Evolutionary conservation across 345 rosid species (phyloP), one percentile per base, ranked within the genome.

Genomic region (Pistacia integerrima): DNA sequence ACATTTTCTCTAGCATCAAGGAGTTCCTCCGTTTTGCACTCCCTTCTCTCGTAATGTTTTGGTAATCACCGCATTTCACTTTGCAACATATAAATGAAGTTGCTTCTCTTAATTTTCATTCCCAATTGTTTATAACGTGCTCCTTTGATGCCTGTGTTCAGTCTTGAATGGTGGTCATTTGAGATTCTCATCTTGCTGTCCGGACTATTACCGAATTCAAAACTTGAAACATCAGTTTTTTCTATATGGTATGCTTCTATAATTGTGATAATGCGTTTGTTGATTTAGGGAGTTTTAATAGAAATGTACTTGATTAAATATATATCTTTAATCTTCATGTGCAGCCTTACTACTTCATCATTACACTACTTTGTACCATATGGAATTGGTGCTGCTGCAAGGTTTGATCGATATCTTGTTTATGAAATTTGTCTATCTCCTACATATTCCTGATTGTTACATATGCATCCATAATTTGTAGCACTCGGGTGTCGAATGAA

Each of bases 141-240:
- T n/a, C n/a, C 3, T 70, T 25, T 17, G 3, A 2, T 74, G 72
- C 2, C 16, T 33, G 64, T 67, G 25, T 41, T 2, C 36, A 91
- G 93, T 82, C 83, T 89, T 11, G 87, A 89, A 78, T 89, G 96
- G 96, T 91, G 93, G 86, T 82, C 90, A 3, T 77, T 85, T 67
- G 93, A 91, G 85, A 59, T 91, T 51, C 80, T 89, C 33, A 36
- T 65, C 20, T 67, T 91, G 77, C 80, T 84, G 9, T 89, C 89
- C 3, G 93, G 92, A 36, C 76, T 91, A 11, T 76, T 87, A 56
- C 85, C 90, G 13, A 88, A 91, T 63, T 88, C 91, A 44, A 76
- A 87, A n/a, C 84, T 88, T 52, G 87, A 90, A 76, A 90, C 97
- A 44, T 91, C 93, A 16, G 86, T 90, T 57, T 91, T 90, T 75